Percentiles rank a stretch among this genome's conserved stretches.
Evolutionary conservation across 192 early-diverging fungal genomes (phyloP).

Genomic region (Rhizophagus prolifer): DNA sequence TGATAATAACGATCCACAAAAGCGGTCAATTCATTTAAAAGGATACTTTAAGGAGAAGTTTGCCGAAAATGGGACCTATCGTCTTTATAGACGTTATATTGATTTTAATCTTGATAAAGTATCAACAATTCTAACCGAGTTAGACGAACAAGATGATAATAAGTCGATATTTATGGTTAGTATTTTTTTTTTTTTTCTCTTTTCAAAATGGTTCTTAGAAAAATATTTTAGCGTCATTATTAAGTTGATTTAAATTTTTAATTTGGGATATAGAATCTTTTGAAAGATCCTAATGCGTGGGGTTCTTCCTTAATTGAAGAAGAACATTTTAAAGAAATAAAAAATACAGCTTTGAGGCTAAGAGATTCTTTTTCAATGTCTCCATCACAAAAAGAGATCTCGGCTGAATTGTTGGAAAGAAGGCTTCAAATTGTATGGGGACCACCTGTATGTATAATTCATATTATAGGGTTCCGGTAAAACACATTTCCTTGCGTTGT

Average conservation of each 20-base stretch:
- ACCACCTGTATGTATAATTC: constrained; percentile 40
- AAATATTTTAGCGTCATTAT: background rate
- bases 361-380: constrained; percentile 44
- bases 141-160: constrained; percentile 25
- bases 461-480: constrained; percentile 51
- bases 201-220: background rate
- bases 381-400: constrained; percentile 43
- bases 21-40: constrained; percentile 11
- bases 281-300: constrained; percentile 48
- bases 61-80: background rate
- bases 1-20: constrained; percentile 16
- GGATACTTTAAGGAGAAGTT: constrained; percentile 16
- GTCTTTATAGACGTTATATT: constrained; percentile 31
- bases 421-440: constrained; percentile 51
- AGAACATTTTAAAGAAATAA: constrained; percentile 28
- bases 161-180: constrained; percentile 24
- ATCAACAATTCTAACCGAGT: constrained; percentile 2
- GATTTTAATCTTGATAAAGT: constrained; percentile 37
- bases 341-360: constrained; percentile 36
- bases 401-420: constrained; percentile 35
- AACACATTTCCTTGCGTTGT: constrained; percentile 50
- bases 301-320: constrained; percentile 26
- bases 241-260: background rate
- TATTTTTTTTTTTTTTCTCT: background rate
- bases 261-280: constrained; percentile 33